phyloP scores from a whole-genome alignment of 208 protist species.

The Ichthyophonus hoferi region DNA sequence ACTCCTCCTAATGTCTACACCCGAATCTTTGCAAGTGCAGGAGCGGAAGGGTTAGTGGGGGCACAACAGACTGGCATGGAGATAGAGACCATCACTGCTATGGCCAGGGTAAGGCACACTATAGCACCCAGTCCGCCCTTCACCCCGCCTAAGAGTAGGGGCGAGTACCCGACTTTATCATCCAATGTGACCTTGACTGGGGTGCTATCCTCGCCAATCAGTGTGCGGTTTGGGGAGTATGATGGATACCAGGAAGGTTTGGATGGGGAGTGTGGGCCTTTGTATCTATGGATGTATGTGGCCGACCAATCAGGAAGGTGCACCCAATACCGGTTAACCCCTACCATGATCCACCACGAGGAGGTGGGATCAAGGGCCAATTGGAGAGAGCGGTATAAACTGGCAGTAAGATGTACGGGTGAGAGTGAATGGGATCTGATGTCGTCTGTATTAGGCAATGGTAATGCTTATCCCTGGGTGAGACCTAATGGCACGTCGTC shows the following conservation, averaged over 20 bases:
- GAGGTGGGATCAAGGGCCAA: not conserved
- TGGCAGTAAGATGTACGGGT: not conserved
- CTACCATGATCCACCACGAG: not conserved
- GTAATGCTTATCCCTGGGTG: too few relatives aligned
- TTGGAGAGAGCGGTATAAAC: not conserved
- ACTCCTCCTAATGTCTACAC: not conserved
- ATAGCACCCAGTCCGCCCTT: not conserved
- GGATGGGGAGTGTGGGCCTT: not conserved
- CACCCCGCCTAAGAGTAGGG: not conserved
- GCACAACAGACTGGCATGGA: not conserved
- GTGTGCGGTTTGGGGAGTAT: not conserved
- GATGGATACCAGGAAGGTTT: not conserved
- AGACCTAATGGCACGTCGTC: too few relatives aligned
- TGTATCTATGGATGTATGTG: not conserved
- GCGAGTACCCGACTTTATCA: not conserved
- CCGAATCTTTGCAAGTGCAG: not conserved
- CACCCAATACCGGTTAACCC: not conserved
- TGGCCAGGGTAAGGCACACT: not conserved
- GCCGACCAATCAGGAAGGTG: not conserved
- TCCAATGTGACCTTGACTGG: not conserved
- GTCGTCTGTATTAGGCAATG: too few relatives aligned
- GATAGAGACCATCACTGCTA: not conserved
- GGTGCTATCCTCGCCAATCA: not conserved
- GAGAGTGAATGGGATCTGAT: not conserved
- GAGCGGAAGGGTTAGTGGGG: not conserved